A percentile compares a stretch with the other conserved stretches of the same genome.
Conservation (phyloP, 2,329 filamentous ascomycete genomes). For the Metarhizium sp. region DNA sequence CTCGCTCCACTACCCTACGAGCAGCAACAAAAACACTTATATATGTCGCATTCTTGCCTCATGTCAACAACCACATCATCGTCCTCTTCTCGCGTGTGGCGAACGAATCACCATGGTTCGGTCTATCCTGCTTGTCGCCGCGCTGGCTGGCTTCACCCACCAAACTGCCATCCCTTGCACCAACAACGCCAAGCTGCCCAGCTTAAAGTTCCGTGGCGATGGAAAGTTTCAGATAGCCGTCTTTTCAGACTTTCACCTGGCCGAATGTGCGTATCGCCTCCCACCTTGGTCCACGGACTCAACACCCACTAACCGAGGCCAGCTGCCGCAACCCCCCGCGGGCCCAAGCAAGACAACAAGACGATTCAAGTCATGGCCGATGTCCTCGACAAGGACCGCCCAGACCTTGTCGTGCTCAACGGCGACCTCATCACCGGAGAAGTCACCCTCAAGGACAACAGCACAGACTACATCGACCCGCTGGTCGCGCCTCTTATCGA, state of each 20-base stretch:
- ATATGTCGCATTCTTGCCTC: no score
- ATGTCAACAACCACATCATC: no score
- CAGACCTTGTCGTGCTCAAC: constrained; percentile 57
- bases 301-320: neutral
- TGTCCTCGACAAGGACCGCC: constrained; percentile 45
- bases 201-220: neutral
- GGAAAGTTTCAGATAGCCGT: neutral
- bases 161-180: neutral
- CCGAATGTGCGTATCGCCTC: neutral
- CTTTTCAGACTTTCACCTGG: neutral
- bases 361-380: constrained; percentile 46
- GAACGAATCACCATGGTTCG: neutral
- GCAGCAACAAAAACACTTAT: no score
- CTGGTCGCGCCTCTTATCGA: constrained; percentile 48
- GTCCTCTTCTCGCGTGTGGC: no score
- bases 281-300: neutral
- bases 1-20: no score
- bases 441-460: constrained; percentile 43
- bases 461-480: constrained; percentile 46
- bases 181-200: neutral
- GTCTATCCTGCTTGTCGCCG: neutral
- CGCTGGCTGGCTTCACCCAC: neutral
- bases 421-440: constrained; percentile 65
- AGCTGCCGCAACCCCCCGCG: constrained; percentile 21
- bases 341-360: constrained; percentile 43